Conservation (phyloP, 768 basidiomycete species). For the Amanita fuliginea region DNA sequence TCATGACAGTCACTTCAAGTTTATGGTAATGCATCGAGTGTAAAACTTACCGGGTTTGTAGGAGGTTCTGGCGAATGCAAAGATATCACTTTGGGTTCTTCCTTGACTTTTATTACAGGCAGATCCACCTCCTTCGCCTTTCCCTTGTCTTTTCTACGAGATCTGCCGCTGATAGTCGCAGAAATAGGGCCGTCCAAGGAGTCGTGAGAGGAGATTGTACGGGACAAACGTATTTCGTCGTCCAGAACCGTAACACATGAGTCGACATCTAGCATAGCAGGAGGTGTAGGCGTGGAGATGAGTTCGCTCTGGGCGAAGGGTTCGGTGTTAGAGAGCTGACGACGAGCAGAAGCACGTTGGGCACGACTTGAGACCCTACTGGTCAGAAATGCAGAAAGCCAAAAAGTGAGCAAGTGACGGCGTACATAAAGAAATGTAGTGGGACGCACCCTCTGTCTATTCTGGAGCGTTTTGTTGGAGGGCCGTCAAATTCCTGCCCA, state of each 20-base stretch:
- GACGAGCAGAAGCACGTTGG: constrained; percentile 63
- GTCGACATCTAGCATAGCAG: constrained; percentile 40
- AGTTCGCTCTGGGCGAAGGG: constrained; percentile 22
- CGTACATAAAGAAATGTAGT: constrained; percentile 8
- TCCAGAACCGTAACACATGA: constrained; percentile 41
- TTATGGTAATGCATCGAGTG: background rate
- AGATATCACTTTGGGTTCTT: constrained; percentile 36
- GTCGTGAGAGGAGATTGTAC: constrained; percentile 47
- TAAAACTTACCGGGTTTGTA: constrained; percentile 25
- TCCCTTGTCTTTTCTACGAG: constrained; percentile 40
- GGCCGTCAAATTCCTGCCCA: constrained; percentile 54
- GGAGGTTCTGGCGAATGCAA: constrained; percentile 36
- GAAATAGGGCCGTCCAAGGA: constrained; percentile 20
- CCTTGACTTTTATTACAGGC: constrained; percentile 33
- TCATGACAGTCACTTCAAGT: constrained; percentile 8
- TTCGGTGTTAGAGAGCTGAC: constrained; percentile 33
- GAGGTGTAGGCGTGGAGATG: constrained; percentile 26
- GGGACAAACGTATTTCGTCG: constrained; percentile 48
- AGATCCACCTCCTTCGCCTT: constrained; percentile 39
- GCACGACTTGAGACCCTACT: constrained; percentile 57
- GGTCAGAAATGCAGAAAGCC: constrained; percentile 12
- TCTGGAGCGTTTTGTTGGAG: constrained; percentile 63
- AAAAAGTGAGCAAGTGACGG: constrained; percentile 13
- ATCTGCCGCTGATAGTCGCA: constrained; percentile 17
- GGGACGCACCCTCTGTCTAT: constrained; percentile 60